Conservation (phyloP, 1,284 basidiomycete genomes). For the Fomes fomentarius region DNA sequence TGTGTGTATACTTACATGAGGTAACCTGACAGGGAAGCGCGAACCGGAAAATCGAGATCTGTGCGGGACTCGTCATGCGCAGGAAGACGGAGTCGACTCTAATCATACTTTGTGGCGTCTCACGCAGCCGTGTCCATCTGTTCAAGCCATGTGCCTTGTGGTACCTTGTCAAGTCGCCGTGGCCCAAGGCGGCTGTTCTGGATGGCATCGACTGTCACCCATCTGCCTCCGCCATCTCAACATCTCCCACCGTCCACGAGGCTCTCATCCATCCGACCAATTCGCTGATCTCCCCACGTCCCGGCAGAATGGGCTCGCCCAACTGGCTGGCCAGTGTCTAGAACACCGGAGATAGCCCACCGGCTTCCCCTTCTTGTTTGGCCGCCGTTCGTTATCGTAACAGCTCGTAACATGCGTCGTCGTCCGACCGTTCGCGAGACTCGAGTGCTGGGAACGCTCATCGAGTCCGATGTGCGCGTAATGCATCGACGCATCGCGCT, state of each 20-base stretch:
- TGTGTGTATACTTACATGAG: no score
- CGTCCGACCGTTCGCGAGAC: no score
- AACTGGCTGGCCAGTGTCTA: neutral
- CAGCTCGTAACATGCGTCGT: no score
- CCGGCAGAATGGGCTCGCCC: neutral
- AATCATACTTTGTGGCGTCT: constrained; percentile 17
- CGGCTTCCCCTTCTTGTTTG: no score
- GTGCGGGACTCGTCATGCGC: neutral
- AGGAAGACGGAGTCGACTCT: constrained; percentile 5
- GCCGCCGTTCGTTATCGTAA: no score
- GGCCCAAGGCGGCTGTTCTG: neutral
- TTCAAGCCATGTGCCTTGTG: constrained; percentile 7
- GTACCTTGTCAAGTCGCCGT: neutral
- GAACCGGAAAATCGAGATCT: constrained; percentile 18
- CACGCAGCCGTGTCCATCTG: neutral
- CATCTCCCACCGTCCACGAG: constrained; percentile 16
- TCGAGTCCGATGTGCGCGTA: no score
- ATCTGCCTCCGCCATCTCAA: constrained; percentile 14
- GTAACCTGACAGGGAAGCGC: no score
- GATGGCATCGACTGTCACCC: neutral
- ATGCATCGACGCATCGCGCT: no score
- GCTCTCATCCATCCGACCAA: constrained; percentile 18
- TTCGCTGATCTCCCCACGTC: constrained; percentile 12
- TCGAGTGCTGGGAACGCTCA: no score
- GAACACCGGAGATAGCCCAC: constrained; percentile 1